Evolutionary conservation across 352 stramenopile genomes (phyloP).

Genomic region (Globisporangium canariense): DNA sequence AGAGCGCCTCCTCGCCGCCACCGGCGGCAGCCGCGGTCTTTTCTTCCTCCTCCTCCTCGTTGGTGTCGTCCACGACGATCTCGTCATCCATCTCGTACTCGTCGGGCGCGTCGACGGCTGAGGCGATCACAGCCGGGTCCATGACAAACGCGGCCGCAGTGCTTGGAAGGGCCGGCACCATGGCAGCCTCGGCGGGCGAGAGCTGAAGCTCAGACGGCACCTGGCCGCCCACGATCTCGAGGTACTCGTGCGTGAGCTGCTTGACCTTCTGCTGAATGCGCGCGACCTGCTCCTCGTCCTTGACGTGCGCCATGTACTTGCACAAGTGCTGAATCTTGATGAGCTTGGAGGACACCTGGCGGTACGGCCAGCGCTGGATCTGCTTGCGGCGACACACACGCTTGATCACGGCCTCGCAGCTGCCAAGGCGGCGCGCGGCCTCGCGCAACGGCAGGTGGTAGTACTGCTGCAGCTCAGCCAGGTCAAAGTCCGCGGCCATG

Average conservation of each 20-base stretch:
- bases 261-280: slow-evolving; percentile 79
- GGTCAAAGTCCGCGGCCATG: slow-evolving; percentile 71
- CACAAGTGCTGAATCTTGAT: slow-evolving; percentile 85
- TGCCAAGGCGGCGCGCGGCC: slow-evolving; percentile 65
- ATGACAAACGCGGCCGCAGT: slow-evolving; percentile 32
- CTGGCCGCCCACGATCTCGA: slow-evolving; percentile 71
- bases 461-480: slow-evolving; percentile 81
- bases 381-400: slow-evolving; percentile 74
- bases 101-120: slow-evolving; percentile 39
- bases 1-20: slow-evolving; percentile 30
- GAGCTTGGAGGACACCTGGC: slow-evolving; percentile 80
- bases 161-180: slow-evolving; percentile 44
- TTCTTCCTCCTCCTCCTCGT: slow-evolving; percentile 18
- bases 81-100: slow-evolving; percentile 45
- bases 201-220: slow-evolving; percentile 73
- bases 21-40: slow-evolving; percentile 4
- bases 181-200: slow-evolving; percentile 45
- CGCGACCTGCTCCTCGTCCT: slow-evolving; percentile 59
- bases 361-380: slow-evolving; percentile 83
- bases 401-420: slow-evolving; percentile 82
- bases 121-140: slow-evolving; percentile 51
- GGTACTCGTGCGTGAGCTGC: slow-evolving; percentile 76
- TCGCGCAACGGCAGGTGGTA: slow-evolving; percentile 82
- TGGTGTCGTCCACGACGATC: slow-evolving; percentile 35
- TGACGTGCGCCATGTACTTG: slow-evolving; percentile 83